A percentile compares a stretch with the other conserved stretches of the same genome.
Evolutionary conservation across 2,329 filamentous ascomycete genomes (phyloP).

Genomic region (Paraconiothyrium sp.): DNA sequence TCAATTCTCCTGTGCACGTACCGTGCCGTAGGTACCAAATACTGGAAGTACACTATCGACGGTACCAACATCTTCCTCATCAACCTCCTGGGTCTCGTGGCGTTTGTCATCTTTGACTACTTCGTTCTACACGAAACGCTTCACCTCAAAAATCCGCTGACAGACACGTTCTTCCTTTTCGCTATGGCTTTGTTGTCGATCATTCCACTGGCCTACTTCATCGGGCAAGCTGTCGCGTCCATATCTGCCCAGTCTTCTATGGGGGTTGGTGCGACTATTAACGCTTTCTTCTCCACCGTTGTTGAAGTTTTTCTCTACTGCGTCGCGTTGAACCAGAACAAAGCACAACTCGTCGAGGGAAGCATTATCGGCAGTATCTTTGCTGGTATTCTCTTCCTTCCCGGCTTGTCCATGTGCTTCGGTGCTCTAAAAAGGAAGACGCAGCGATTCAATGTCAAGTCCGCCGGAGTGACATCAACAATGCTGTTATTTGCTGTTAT

Average conservation of each 20-base stretch:
- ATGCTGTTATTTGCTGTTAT: constrained; percentile 98
- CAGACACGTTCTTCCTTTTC: constrained; percentile 87
- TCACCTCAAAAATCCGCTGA: constrained; percentile 76
- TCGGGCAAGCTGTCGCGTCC: constrained; percentile 96
- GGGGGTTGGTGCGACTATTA: constrained; percentile 95
- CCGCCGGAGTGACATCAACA: constrained; percentile 94
- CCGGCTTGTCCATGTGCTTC: constrained; percentile 97
- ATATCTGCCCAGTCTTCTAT: constrained; percentile 99
- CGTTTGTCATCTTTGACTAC: constrained; percentile 95
- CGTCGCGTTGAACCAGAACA: constrained; percentile 89
- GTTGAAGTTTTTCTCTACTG: constrained; percentile 99
- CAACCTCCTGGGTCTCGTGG: constrained; percentile 92
- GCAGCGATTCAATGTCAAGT: constrained; percentile 96
- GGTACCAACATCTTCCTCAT: constrained; percentile 99
- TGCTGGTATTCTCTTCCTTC: constrained; percentile 92
- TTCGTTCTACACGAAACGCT: constrained; percentile 76
- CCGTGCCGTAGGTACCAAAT: constrained; percentile 89
- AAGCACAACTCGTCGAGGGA: constrained; percentile 91
- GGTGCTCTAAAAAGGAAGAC: constrained; percentile 98
- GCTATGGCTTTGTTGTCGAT: constrained; percentile 85
- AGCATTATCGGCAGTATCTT: constrained; percentile 99
- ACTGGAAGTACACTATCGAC: constrained; percentile 99
- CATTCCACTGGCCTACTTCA: constrained; percentile 97
- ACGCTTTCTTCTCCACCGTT: constrained; percentile 96
- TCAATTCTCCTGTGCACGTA: constrained; percentile 97